These are phyloP conservation scores for Aspergillus sp. DNA, from an alignment of 2,329 filamentous ascomycete genomes.

Conservation along the genomic window DNA sequence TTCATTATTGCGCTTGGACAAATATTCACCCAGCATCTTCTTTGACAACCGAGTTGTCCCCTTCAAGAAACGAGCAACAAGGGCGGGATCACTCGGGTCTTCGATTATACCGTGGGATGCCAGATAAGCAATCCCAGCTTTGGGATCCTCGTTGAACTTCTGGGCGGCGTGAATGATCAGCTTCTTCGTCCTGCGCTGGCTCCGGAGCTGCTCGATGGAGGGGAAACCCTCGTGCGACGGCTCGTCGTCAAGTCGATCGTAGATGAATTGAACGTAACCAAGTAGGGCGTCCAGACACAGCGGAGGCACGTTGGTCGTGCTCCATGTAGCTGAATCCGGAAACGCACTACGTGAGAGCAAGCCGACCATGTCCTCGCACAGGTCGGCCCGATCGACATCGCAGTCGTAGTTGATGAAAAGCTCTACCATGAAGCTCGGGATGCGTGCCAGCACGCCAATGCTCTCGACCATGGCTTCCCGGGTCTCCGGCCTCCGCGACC, in stretches of 20 bases:
- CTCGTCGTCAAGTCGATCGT: constrained; percentile 76
- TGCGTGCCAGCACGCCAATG: constrained; percentile 84
- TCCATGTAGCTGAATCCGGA: constrained; percentile 97
- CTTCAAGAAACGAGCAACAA: constrained; percentile 82
- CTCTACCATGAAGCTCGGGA: constrained; percentile 92
- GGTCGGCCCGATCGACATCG: constrained; percentile 83
- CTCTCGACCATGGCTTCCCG: constrained; percentile 98
- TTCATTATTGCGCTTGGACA: constrained; percentile 89
- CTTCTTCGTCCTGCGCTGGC: constrained; percentile 78
- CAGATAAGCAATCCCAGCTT: constrained; percentile 82
- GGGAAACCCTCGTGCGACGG: constrained; percentile 67
- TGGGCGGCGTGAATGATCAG: constrained; percentile 82
- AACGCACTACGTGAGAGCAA: constrained; percentile 91
- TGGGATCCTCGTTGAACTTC: constrained; percentile 95
- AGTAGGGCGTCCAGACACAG: constrained; percentile 90
- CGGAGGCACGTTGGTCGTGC: constrained; percentile 95
- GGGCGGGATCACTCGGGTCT: constrained; percentile 69
- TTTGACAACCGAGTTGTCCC: constrained; percentile 88
- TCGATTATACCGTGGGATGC: constrained; percentile 83
- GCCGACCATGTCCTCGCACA: constrained; percentile 94
- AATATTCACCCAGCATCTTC: constrained; percentile 83
- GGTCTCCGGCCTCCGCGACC: constrained; percentile 87
- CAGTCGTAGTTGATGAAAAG: constrained; percentile 98
- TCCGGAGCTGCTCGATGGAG: constrained; percentile 63
- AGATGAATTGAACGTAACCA: constrained; percentile 87